Evolutionary conservation across 495 filamentous ascomycete species (phyloP), one percentile per base, ranked within the genome.

Genomic region (Penicillium taxi): DNA sequence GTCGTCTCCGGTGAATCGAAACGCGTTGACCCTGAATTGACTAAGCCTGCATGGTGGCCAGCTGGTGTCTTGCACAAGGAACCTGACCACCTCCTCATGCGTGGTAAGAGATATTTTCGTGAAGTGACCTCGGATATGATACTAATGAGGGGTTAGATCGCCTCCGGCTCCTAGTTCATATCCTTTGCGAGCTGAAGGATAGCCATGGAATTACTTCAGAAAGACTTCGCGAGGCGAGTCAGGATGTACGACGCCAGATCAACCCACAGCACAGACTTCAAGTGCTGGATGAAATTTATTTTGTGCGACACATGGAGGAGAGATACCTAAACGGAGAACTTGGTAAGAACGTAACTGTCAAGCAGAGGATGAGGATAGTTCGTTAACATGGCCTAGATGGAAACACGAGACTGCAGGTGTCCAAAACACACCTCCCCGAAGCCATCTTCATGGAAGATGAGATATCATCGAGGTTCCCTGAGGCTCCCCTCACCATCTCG

Each of bases 11-110:
- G 29, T 60, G 66, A 45, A 52, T 72, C 26, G 7, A 56, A 62
- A 27, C 52, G 48, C 5, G 53, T 59, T 11, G 56, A 67, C 36
- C 64, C 66, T 1, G 66, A 70, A 37, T 39, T 53, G 27, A 70
- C 66, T 4, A 70, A 67, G 25, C 86, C 86, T 5, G 70, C 66
- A 13, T 94, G 86, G 86, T 94, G 86, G 86, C 86, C 86, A 0
- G 63, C 65, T 15, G 63, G 66, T 9, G 72, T 76, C 7, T 64
- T 69, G 5, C 85, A 89, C 45, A 78, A 72, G 38, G 86, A 93
- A 55, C 86, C 86, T 0, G 85, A 93, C 49, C 86, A 94, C 56
- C 58, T 87, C 15, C 67, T 69, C 36, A 91, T 82, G 54, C 64
- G 66, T 44, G 78, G 84, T 87, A 61, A 57, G 70, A n/a, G n/a